Conservation (phyloP, 805 yeast genomes). For the Brettanomyces bruxellensis region DNA sequence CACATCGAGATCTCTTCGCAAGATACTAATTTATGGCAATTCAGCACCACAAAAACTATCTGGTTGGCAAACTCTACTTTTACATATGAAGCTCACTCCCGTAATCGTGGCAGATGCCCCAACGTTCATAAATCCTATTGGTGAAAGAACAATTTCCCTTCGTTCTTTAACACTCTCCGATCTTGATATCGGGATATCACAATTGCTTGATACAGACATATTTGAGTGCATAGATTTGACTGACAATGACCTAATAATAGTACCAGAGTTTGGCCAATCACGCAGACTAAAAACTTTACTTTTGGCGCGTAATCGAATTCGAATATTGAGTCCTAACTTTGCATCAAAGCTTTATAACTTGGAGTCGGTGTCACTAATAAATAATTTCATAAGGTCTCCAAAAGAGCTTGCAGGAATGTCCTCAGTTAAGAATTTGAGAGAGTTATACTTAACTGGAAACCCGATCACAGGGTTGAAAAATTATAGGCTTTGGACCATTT, state of each 20-base stretch:
- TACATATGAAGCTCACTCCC: conserved; percentile 47
- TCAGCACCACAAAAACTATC: too few relatives aligned
- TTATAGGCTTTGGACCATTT: conserved; percentile 53
- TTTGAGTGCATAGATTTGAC: conserved; percentile 62
- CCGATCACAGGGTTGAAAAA: conserved; percentile 39
- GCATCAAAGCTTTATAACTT: conserved; percentile 34
- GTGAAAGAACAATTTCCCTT: conserved; percentile 32
- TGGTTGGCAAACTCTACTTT: not conserved
- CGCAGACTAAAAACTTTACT: conserved; percentile 42
- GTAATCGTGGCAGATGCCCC: conserved; percentile 41
- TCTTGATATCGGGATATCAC: conserved; percentile 33
- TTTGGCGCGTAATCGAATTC: conserved; percentile 54
- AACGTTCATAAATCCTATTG: conserved; percentile 37
- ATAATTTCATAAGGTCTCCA: conserved; percentile 41
- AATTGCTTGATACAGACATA: conserved; percentile 25
- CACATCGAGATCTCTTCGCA: too few relatives aligned
- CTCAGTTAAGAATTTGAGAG: conserved; percentile 32
- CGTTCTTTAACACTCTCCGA: conserved; percentile 32
- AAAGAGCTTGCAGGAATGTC: conserved; percentile 31
- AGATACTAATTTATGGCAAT: too few relatives aligned
- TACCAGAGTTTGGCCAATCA: conserved; percentile 42
- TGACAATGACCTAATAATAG: conserved; percentile 55
- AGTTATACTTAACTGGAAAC: conserved; percentile 49
- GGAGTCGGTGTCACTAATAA: conserved; percentile 39
- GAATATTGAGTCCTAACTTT: conserved; percentile 28